Base-by-base conservation (phyloP, 208 protist genomes). In the Crithidia expoeki region DNA sequence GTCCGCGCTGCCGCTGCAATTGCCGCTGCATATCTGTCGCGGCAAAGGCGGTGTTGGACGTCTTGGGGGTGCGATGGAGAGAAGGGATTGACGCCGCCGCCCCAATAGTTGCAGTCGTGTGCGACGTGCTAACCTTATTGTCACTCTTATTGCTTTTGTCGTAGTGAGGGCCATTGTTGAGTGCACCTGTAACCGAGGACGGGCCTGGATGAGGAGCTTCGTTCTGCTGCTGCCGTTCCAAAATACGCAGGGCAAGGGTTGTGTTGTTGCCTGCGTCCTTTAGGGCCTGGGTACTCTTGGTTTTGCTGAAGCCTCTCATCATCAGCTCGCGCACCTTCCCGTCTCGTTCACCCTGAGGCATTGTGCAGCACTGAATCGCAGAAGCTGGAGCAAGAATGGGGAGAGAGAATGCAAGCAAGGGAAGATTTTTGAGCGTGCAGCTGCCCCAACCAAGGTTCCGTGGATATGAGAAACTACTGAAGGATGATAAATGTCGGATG, bases 261-360 rank as follows among this genome's bases (percentile, higher is more conserved):
- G 68, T 71, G 57, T 91, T 84, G 38, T 84, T 83, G 21, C 84
- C 84, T 1, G 84, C 74, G 46, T 94, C 89, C 56, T 91, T 92
- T 28, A 92, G 64, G 0, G 89, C 89, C 57, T 90, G 66, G 1
- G 50, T 51, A 0, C 81, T 79, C 74, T 88, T 92, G 9, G 76
- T 81, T 50, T 89, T 92, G 46, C 84, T 80, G 50, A 74, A 90
- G 16, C 86, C 86, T 28, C 70, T 68, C 1, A 66, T 72, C 49
- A 76, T 74, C n/a, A 94, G 52, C 30, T 74, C 70, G 21, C 59
- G 59, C 17, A 89, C 34, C 6, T 73, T 67, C 10, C 34, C 52
- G 32, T 78, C 23, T 1, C 50, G 1, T 4, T 14, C 9, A 2
- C 36, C 11, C 16, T 47, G 30, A 19, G 33, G 25, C 73, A 68